Conservation (phyloP, 2,329 filamentous ascomycete genomes). For the Ophidiomyces ophidiicola region DNA sequence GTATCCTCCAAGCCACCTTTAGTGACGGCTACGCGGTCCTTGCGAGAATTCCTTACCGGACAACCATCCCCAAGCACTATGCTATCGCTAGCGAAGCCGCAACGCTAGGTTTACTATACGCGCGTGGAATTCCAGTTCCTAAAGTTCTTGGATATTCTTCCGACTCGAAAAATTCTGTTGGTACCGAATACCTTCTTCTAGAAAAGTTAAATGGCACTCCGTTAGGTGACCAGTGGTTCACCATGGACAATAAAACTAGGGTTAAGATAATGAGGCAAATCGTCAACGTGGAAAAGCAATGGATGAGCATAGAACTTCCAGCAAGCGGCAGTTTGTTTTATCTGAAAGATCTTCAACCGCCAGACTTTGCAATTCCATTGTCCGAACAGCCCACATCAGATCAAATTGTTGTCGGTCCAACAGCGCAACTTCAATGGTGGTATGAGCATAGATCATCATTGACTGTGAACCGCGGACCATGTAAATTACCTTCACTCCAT, state of each 20-base stretch:
- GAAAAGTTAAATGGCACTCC: conserved; percentile 24
- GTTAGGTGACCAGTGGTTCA: conserved; percentile 24
- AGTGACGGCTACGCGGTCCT: conserved; percentile 23
- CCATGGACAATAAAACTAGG: conserved; percentile 16
- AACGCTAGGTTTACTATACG: conserved; percentile 26
- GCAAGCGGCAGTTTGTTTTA: conserved; percentile 23
- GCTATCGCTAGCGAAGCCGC: conserved; percentile 30
- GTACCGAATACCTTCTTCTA: conserved; percentile 31
- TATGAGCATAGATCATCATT: conserved; percentile 18
- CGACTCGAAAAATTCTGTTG: conserved; percentile 25
- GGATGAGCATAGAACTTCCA: conserved; percentile 19
- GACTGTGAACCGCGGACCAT: conserved; percentile 20
- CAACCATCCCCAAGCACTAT: conserved; percentile 22
- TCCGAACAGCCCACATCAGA: too few species aligned
- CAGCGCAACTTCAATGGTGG: conserved; percentile 20
- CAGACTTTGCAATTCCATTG: too few species aligned
- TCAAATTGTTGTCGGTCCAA: conserved; percentile 19
- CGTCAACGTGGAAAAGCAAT: conserved; percentile 17
- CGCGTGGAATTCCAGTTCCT: conserved; percentile 28
- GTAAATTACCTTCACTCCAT: conserved; percentile 12
- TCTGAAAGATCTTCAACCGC: not conserved
- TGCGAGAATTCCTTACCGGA: conserved; percentile 25
- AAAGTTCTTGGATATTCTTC: conserved; percentile 27
- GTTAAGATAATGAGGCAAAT: conserved; percentile 20
- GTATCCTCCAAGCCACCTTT: conserved; percentile 25